Conservation (phyloP, 208 protist species). For the Leishmania amazonensis region DNA sequence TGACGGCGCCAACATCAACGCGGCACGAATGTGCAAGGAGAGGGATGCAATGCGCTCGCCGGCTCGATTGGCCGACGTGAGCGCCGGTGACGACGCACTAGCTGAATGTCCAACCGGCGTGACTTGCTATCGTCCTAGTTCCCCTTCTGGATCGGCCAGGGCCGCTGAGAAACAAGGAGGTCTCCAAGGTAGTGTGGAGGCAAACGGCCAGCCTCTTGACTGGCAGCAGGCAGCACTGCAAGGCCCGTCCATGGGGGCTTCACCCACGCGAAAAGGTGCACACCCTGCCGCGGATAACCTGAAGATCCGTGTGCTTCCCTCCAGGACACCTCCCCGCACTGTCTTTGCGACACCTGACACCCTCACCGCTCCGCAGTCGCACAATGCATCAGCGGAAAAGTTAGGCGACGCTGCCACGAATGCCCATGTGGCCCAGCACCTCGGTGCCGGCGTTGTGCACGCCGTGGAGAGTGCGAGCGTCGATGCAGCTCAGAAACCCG, state of each 20-base stretch:
- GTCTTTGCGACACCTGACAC: background rate
- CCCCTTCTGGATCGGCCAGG: background rate
- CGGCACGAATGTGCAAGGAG: slow-evolving; percentile 4
- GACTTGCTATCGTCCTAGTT: background rate
- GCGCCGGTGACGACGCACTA: background rate
- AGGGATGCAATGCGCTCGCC: background rate
- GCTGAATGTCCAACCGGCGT: background rate
- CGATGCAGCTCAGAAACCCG: background rate
- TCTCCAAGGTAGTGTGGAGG: background rate
- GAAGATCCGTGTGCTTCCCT: background rate
- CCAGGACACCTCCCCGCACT: background rate
- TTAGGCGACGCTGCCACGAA: background rate
- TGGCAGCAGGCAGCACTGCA: background rate
- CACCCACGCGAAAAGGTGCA: background rate
- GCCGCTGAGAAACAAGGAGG: background rate
- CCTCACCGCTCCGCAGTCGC: no score
- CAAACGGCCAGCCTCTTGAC: background rate
- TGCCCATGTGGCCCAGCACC: background rate
- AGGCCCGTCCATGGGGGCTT: background rate
- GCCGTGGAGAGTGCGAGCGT: background rate
- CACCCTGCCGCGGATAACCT: background rate
- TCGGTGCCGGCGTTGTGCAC: no score
- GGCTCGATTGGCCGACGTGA: background rate
- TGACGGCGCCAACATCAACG: background rate
- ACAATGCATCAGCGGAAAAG: background rate